phyloP scores from a whole-genome alignment of 192 early-diverging fungal genomes.

The Umbelopsis sp. region DNA sequence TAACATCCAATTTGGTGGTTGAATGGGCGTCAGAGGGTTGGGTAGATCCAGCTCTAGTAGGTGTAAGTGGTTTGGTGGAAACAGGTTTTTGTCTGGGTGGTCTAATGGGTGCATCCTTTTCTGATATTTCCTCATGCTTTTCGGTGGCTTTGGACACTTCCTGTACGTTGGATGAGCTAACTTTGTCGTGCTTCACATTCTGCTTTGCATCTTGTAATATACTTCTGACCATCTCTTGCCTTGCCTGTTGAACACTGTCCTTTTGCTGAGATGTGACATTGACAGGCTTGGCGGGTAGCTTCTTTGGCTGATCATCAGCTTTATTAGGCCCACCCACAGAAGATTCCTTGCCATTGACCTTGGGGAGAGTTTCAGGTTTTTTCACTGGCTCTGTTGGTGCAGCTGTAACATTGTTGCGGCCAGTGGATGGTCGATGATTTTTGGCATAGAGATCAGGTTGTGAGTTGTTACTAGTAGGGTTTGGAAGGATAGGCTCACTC shows the following conservation, averaged over 20 bases:
- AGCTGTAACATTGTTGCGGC: neutral
- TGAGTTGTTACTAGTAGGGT: neutral
- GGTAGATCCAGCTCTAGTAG: neutral
- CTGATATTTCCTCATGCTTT: neutral
- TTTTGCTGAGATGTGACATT: neutral
- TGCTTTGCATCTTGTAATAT: neutral
- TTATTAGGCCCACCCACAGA: neutral
- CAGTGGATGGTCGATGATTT: neutral
- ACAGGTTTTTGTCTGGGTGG: conserved; percentile 5
- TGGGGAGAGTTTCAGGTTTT: neutral
- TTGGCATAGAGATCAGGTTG: neutral
- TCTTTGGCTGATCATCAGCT: neutral
- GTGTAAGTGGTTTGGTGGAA: neutral
- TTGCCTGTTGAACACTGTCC: neutral
- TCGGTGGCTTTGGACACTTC: neutral
- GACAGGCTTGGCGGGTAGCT: neutral
- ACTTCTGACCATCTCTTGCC: conserved; percentile 7
- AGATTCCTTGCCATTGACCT: neutral
- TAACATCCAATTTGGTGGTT: neutral
- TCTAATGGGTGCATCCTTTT: neutral
- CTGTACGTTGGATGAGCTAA: neutral
- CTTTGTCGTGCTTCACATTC: neutral
- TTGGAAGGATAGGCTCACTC: neutral
- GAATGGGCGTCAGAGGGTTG: neutral
- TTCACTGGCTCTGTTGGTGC: neutral